Evolutionary conservation across 1,284 basidiomycete species (phyloP), one percentile per base, ranked within the genome.

Genomic region (Flammula alnicola): DNA sequence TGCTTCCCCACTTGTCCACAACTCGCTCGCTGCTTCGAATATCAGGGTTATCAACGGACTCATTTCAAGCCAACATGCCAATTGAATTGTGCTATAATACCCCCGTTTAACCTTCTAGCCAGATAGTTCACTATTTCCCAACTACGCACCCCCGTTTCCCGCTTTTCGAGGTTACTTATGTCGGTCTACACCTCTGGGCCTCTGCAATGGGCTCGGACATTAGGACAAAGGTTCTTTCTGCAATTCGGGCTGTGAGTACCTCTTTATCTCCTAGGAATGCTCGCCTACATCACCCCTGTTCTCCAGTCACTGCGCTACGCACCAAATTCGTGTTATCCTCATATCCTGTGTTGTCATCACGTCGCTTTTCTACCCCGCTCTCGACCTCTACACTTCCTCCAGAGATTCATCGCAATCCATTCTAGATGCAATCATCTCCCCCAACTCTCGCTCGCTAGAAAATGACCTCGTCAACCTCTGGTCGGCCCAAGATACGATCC

Each of bases 281-380:
- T 49, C 45, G 57, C 30, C 47, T 30, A 49, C 32, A 52, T 47
- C 48, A 29, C 20, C 10, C 25, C 10, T 25, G 32, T 22, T 23
- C 29, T 47, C 22, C 61, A 92, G 90, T 48, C 89, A 92, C 64
- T 92, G 89, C 61, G 89, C 91, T 54, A 91, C 87, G 4, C 91
- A 93, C 66, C 93, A 97, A 75, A 95, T 96, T 47, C 86, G 94
- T 44, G 89, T 97, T 27, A 88, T 99, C 61, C 81, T 99, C 54
- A 88, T 97, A 52, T 96, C 93, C 49, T 89, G 91, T 51, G 80
- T 98, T 52, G 92, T 98, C 63, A 98, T 99, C 73, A 96, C 95
- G 38, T 94, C 92, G 32, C 84, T 99, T 42, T 92, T 96, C 67
- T 98, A 95, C 62, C 94, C 94, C 4, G 92, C 93, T 8, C 80